phyloP scores from a whole-genome alignment of 495 filamentous ascomycete species.

The Annulohypoxylon nitens region DNA sequence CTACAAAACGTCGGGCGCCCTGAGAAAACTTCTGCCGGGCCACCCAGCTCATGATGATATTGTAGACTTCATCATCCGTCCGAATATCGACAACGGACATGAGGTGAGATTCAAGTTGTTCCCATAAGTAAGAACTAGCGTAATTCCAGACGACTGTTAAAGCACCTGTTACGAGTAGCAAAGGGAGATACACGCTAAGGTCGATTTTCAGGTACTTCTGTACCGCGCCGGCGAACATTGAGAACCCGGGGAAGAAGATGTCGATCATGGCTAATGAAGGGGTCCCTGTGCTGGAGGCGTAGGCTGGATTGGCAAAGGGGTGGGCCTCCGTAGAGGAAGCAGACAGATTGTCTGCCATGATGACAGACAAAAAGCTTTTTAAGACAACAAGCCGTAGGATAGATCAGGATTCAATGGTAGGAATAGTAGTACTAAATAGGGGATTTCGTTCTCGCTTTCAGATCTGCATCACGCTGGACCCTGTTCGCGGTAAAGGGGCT shows the following conservation, averaged over 20 bases:
- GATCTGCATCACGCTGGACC: background rate
- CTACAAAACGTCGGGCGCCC: slow-evolving; percentile 70
- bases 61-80: slow-evolving; percentile 76
- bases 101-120: slow-evolving; percentile 58
- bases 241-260: slow-evolving; percentile 79
- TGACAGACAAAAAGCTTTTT: background rate
- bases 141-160: slow-evolving; percentile 67
- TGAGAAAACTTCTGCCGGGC: slow-evolving; percentile 70
- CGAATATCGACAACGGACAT: slow-evolving; percentile 75
- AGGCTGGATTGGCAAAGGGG: slow-evolving; percentile 16
- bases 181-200: slow-evolving; percentile 75
- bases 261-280: slow-evolving; percentile 69
- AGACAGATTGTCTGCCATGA: slow-evolving; percentile 40
- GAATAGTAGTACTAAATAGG: background rate
- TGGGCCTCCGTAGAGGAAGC: slow-evolving; percentile 15
- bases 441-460: background rate
- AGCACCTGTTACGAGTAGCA: slow-evolving; percentile 65
- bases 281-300: slow-evolving; percentile 14
- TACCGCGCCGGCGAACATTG: slow-evolving; percentile 70
- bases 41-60: slow-evolving; percentile 78
- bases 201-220: slow-evolving; percentile 75
- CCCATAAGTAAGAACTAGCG: slow-evolving; percentile 58
- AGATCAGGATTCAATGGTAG: background rate
- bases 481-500: background rate
- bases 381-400: background rate